Evolutionary conservation across 352 stramenopile species (phyloP).

Genomic region (Lagenidium giganteum): DNA sequence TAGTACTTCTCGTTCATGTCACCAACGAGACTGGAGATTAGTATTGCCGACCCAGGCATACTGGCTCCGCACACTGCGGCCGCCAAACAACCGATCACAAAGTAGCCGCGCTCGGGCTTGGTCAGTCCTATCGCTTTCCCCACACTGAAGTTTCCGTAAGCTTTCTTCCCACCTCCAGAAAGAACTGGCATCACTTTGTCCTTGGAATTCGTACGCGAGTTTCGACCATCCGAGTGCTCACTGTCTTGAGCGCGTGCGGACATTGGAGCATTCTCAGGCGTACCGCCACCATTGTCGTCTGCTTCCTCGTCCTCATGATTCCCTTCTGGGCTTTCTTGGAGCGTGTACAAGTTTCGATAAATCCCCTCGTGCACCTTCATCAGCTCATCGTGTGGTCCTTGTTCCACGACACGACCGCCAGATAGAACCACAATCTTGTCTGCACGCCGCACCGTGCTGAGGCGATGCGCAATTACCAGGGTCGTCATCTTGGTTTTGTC

Average conservation of each 20-base stretch:
- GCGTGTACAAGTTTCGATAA: constrained; percentile 81
- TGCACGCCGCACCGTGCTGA: constrained; percentile 31
- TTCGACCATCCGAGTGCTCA: background rate
- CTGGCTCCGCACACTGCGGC: constrained; percentile 11
- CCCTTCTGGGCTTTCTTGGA: constrained; percentile 25
- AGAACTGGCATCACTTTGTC: constrained; percentile 73
- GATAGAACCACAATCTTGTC: constrained; percentile 33
- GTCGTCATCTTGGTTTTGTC: constrained; percentile 41
- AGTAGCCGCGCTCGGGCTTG: constrained; percentile 1
- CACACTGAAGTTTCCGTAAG: constrained; percentile 8
- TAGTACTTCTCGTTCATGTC: constrained; percentile 32
- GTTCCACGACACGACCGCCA: constrained; percentile 22
- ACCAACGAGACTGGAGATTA: constrained; percentile 27
- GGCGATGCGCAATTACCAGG: constrained; percentile 40
- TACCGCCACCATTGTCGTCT: constrained; percentile 71
- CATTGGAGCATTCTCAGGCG: too few species aligned
- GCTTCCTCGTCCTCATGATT: constrained; percentile 83
- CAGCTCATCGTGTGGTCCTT: constrained; percentile 21
- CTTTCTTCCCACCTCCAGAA: constrained; percentile 21
- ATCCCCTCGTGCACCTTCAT: constrained; percentile 41
- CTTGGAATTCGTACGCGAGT: background rate
- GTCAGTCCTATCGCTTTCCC: constrained; percentile 11
- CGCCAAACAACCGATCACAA: background rate
- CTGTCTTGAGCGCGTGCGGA: too few species aligned
- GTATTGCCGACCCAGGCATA: constrained; percentile 19